These are phyloP conservation scores for Skeletonema potamos DNA, from an alignment of 108 stramenopile species.

Conservation along the genomic window DNA sequence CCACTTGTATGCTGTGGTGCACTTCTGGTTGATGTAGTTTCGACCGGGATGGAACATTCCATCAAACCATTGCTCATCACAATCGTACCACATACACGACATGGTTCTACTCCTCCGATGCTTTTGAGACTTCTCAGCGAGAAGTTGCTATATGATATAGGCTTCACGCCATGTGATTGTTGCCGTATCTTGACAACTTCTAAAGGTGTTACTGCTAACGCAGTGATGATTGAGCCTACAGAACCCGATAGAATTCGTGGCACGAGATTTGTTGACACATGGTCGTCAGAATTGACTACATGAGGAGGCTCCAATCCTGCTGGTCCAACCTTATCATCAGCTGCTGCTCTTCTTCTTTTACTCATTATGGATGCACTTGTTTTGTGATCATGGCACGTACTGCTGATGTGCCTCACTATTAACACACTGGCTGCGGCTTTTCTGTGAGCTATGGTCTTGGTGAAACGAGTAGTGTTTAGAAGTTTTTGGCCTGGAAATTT, in stretches of 20 bases:
- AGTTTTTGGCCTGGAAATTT: no score
- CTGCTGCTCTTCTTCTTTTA: neutral
- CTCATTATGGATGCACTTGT: neutral
- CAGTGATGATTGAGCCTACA: slow-evolving; percentile 65
- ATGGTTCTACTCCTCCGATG: neutral
- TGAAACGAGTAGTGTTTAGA: no score
- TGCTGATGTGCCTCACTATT: no score
- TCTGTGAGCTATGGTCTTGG: no score
- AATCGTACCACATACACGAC: slow-evolving; percentile 56
- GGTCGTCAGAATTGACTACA: neutral
- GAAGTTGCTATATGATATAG: neutral
- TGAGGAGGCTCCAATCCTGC: neutral
- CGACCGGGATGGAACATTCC: slow-evolving; percentile 9
- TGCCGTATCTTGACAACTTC: slow-evolving; percentile 82
- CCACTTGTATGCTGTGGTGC: slow-evolving; percentile 12
- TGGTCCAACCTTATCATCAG: neutral
- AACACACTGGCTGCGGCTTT: no score
- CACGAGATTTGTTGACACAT: neutral
- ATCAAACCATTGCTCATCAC: slow-evolving; percentile 61
- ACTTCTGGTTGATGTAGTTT: neutral
- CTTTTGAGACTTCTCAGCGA: neutral
- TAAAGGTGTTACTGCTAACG: slow-evolving; percentile 69
- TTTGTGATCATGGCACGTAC: neutral
- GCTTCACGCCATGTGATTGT: slow-evolving; percentile 33
- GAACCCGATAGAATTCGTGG: slow-evolving; percentile 61